Percentiles rank a stretch among this genome's conserved stretches.
phyloP scores from a whole-genome alignment of 768 basidiomycete species.

The Boletales sp. region DNA sequence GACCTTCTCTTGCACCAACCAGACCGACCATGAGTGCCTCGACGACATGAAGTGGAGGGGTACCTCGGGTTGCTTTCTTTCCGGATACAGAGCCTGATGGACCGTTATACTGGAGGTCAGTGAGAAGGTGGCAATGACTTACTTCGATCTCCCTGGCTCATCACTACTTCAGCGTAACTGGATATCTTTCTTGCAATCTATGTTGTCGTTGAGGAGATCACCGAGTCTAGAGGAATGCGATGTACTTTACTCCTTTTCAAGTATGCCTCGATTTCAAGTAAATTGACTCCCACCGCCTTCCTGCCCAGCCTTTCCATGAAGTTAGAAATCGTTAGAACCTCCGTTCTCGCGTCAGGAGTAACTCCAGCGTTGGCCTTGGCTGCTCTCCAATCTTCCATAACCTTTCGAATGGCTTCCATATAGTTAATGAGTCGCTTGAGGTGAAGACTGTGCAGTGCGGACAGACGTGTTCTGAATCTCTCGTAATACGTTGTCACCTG shows the following conservation, averaged over 20 bases:
- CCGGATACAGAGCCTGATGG: conserved; percentile 5
- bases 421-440: conserved; percentile 76
- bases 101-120: not conserved
- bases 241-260: conserved; percentile 84
- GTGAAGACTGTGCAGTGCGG: conserved; percentile 68
- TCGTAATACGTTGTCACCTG: conserved; percentile 78
- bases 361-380: conserved; percentile 16
- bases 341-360: conserved; percentile 29
- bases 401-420: conserved; percentile 63
- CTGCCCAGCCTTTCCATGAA: conserved; percentile 64
- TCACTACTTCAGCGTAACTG: conserved; percentile 71
- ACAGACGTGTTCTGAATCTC: conserved; percentile 75
- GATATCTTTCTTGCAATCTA: conserved; percentile 78
- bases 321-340: conserved; percentile 67
- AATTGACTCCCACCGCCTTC: conserved; percentile 71
- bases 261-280: conserved; percentile 80
- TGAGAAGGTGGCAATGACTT: not conserved
- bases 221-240: conserved; percentile 18
- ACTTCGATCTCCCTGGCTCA: conserved; percentile 38
- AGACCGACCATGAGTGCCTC: conserved; percentile 78
- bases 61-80: conserved; percentile 33
- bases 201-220: not conserved
- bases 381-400: conserved; percentile 49
- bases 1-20: conserved; percentile 75
- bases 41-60: conserved; percentile 76